These are phyloP conservation scores for Metschnikowia lachancei DNA, from an alignment of 805 yeast genomes.

Conservation along the genomic window DNA sequence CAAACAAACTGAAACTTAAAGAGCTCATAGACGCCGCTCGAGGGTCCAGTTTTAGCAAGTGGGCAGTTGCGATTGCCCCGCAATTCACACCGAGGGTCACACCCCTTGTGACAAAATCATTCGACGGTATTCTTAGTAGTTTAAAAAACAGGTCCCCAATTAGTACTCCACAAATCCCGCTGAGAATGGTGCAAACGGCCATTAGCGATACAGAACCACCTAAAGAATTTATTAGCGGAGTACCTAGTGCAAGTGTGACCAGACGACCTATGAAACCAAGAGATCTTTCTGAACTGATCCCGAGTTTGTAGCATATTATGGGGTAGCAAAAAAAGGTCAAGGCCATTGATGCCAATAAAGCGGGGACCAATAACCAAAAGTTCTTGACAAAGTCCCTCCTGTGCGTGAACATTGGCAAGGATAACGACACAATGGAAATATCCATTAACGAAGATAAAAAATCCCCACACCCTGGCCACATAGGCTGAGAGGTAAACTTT, in stretches of 20 bases:
- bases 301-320: slow-evolving; percentile 60
- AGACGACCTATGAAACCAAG: slow-evolving; percentile 78
- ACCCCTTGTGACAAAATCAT: slow-evolving; percentile 74
- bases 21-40: slow-evolving; percentile 79
- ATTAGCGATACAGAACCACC: slow-evolving; percentile 69
- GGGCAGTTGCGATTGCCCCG: slow-evolving; percentile 82
- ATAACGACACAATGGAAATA: slow-evolving; percentile 68
- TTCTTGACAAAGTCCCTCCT: slow-evolving; percentile 60
- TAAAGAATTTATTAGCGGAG: slow-evolving; percentile 65
- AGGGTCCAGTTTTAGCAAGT: slow-evolving; percentile 64
- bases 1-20: slow-evolving; percentile 67
- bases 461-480: slow-evolving; percentile 82
- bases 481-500: slow-evolving; percentile 32
- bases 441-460: slow-evolving; percentile 69
- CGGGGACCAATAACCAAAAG: slow-evolving; percentile 56
- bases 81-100: slow-evolving; percentile 74
- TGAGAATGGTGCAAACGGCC: slow-evolving; percentile 74
- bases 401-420: slow-evolving; percentile 76
- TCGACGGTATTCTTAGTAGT: slow-evolving; percentile 50
- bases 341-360: slow-evolving; percentile 53
- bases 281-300: slow-evolving; percentile 57
- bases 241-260: slow-evolving; percentile 75
- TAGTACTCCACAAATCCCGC: slow-evolving; percentile 74
- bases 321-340: slow-evolving; percentile 70
- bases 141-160: slow-evolving; percentile 54